Conservation (phyloP, 2,329 filamentous ascomycete species). For the Fusarium praegraminearum region DNA sequence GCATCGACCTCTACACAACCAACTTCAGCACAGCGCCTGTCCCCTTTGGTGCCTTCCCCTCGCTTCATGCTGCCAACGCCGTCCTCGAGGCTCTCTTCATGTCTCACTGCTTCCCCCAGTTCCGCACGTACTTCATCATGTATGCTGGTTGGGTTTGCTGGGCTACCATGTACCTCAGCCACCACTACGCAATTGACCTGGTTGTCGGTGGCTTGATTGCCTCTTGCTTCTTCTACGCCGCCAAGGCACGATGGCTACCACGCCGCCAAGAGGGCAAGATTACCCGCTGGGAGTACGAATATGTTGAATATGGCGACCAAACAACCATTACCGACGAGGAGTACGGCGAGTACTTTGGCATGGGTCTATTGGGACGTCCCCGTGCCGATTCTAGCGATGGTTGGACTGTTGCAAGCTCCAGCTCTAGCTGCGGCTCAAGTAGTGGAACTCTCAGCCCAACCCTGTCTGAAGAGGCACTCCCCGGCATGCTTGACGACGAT, state of each 20-base stretch:
- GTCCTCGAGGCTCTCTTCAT: slow-evolving; percentile 93
- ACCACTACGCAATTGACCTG: slow-evolving; percentile 96
- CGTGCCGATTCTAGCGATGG: slow-evolving; percentile 77
- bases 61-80: slow-evolving; percentile 88
- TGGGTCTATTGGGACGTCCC: slow-evolving; percentile 59
- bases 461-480: slow-evolving; percentile 58
- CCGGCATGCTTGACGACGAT: slow-evolving; percentile 52
- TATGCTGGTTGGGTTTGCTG: slow-evolving; percentile 97
- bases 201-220: slow-evolving; percentile 86
- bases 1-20: slow-evolving; percentile 92
- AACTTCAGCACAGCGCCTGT: slow-evolving; percentile 90
- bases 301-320: slow-evolving; percentile 83
- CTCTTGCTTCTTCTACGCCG: slow-evolving; percentile 83
- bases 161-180: slow-evolving; percentile 97
- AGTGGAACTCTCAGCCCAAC: slow-evolving; percentile 64
- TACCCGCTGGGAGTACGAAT: slow-evolving; percentile 96
- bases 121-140: slow-evolving; percentile 81
- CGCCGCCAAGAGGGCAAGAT: slow-evolving; percentile 85
- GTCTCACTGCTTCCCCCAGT: slow-evolving; percentile 88
- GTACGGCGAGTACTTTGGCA: slow-evolving; percentile 60
- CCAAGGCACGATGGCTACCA: slow-evolving; percentile 83
- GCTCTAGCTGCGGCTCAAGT: slow-evolving; percentile 70
- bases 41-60: slow-evolving; percentile 95
- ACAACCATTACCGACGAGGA: slow-evolving; percentile 60
- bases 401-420: slow-evolving; percentile 89